Evolutionary conservation across 2,329 filamentous ascomycete species (phyloP).

Genomic region (Furcasterigmium furcatum): DNA sequence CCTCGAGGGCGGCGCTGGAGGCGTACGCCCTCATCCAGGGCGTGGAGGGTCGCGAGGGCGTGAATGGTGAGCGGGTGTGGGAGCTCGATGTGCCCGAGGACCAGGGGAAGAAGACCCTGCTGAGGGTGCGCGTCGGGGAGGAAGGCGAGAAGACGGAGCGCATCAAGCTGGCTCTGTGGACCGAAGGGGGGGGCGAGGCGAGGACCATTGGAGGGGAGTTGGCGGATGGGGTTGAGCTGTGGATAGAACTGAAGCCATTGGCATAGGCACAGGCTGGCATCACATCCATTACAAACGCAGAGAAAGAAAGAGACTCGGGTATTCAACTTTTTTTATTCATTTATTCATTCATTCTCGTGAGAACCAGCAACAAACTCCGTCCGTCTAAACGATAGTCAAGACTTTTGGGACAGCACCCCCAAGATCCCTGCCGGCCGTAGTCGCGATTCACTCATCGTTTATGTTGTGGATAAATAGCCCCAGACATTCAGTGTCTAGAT

Average conservation of each 20-base stretch:
- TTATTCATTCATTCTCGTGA: too few species aligned
- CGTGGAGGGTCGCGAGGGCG: background rate
- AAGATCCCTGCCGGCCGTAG: too few species aligned
- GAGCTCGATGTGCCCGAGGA: background rate
- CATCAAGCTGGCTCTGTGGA: background rate
- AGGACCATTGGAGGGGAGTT: background rate
- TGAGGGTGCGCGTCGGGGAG: background rate
- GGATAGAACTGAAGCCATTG: slow-evolving; percentile 1
- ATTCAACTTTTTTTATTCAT: background rate
- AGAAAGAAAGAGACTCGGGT: background rate
- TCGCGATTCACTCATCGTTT: too few species aligned
- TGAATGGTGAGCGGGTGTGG: background rate
- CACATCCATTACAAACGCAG: background rate
- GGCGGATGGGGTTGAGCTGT: background rate
- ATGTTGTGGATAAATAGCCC: too few species aligned
- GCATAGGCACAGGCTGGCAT: background rate
- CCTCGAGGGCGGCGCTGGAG: background rate
- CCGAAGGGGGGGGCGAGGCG: background rate
- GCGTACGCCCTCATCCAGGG: background rate
- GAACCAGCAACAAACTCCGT: too few species aligned
- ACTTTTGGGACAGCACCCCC: too few species aligned
- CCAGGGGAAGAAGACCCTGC: background rate
- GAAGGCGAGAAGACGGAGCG: background rate
- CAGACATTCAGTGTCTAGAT: background rate
- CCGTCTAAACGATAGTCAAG: too few species aligned